Evolutionary conservation across 179 eudicot genomes (phyloP), one percentile per base, ranked within the genome.

Genomic region (Spinacia oleracea): DNA sequence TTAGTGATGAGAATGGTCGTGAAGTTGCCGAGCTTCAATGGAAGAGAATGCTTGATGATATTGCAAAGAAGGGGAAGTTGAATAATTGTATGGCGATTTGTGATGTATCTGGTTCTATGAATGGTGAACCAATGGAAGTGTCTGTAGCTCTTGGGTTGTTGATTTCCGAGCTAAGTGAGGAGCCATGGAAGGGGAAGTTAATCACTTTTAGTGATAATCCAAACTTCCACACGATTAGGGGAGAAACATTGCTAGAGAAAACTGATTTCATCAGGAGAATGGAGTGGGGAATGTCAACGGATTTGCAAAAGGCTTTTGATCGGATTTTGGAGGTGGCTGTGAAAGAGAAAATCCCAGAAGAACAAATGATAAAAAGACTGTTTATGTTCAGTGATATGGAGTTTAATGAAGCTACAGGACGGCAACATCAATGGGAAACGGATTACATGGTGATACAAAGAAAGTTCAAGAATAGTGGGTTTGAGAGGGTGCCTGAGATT

Each of bases 351-450:
- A 48, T 89, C 31, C 69, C 50, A 20, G 78, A 65, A 27, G 91
- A 89, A 15, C 70, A 87, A 64, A 89, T 90, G 92, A 77, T 90
- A 0, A 89, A 89, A 83, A 82, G 79, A 72, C 40, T 89, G 71
- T 89, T 90, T 69, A 88, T 90, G 43, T 90, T 90, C 68, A 90
- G 94, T 32, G 89, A 89, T 35, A 86, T 86, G 90, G 90, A 89
- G 73, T 89, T 87, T 45, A 83, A 88, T 75, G 34, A 75, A 29
- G 91, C 91, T 1, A 72, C 82, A 5, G 3, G n/a, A 20, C 6
- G n/a, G n/a, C 18, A 6, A 14, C 23, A 12, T 9, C 27, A 2
- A 0, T 86, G 91, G 92, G 88, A 89, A 79, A 86, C 88, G 0
- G 87, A 87, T 74, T 88, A 87, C 40, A 21, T 40, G 77, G 89